phyloP scores from a whole-genome alignment of 192 early-diverging fungal species.

The Coemansia interrupta region DNA sequence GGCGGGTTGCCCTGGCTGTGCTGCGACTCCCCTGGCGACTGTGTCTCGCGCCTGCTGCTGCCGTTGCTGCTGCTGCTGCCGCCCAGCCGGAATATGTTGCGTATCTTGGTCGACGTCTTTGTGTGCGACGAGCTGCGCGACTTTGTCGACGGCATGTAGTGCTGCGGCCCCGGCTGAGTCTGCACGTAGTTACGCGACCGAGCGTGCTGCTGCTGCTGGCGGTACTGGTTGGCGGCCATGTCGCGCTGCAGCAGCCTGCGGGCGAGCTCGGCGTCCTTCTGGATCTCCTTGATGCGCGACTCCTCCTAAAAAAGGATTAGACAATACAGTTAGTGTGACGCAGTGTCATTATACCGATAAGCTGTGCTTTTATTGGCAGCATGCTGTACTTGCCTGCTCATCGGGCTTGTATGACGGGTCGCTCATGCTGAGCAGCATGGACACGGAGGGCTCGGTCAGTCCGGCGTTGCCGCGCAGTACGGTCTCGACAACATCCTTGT shows the following conservation, averaged over 20 bases:
- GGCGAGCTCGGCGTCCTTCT: conserved; percentile 23
- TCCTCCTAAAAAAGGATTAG: conserved; percentile 1
- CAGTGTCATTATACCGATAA: too few relatives aligned
- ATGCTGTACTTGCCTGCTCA: conserved; percentile 8
- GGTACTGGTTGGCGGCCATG: conserved; percentile 11
- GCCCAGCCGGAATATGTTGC: conserved; percentile 34
- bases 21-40: not conserved
- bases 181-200: not conserved
- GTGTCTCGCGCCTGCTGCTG: not conserved
- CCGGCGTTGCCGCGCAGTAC: conserved; percentile 24
- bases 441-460: conserved; percentile 12
- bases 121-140: not conserved
- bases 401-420: conserved; percentile 41
- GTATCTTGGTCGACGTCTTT: conserved; percentile 23
- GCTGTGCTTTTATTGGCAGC: too few relatives aligned
- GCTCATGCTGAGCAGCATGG: conserved; percentile 28
- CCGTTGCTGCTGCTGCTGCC: not conserved
- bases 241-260: conserved; percentile 27
- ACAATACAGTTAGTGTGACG: not conserved
- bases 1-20: conserved; percentile 1
- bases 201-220: conserved; percentile 3
- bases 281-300: conserved; percentile 6
- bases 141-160: not conserved
- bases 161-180: not conserved
- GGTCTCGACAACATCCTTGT: conserved; percentile 25